Evolutionary conservation across 257 asterid species (phyloP).

Genomic region (Scutellaria minor): DNA sequence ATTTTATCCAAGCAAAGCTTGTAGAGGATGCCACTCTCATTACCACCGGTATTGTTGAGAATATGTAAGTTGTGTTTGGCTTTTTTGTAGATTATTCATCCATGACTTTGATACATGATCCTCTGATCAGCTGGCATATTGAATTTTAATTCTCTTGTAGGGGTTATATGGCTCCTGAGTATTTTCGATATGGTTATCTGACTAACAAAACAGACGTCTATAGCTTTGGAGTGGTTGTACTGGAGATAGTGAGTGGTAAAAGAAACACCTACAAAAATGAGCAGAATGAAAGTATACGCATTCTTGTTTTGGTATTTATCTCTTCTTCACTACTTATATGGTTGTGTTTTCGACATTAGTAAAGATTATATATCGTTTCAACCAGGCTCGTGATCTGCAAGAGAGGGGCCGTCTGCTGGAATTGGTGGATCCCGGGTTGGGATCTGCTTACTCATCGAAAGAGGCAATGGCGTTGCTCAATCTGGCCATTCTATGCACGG

Average conservation of each 20-base stretch:
- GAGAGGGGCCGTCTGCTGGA: conserved; percentile 63
- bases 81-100: too few species aligned
- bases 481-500: conserved; percentile 72
- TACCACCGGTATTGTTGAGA: too few species aligned
- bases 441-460: conserved; percentile 52
- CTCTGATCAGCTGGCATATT: too few species aligned
- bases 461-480: conserved; percentile 61
- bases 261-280: too few species aligned
- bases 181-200: background rate
- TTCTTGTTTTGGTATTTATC: too few species aligned
- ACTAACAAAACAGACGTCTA: background rate
- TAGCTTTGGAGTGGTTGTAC: background rate
- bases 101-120: too few species aligned
- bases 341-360: too few species aligned
- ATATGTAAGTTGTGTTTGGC: too few species aligned
- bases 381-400: conserved; percentile 73
- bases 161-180: conserved; percentile 10
- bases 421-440: conserved; percentile 66
- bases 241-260: conserved; percentile 3
- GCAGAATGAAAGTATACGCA: too few species aligned
- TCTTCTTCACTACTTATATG: too few species aligned
- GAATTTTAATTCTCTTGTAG: background rate
- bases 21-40: too few species aligned
- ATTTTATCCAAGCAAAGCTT: too few species aligned
- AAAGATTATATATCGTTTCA: background rate